Evolutionary conservation across 108 stramenopile species (phyloP), one percentile per base, ranked within the genome.

Genomic region (Nitzschia sp.): DNA sequence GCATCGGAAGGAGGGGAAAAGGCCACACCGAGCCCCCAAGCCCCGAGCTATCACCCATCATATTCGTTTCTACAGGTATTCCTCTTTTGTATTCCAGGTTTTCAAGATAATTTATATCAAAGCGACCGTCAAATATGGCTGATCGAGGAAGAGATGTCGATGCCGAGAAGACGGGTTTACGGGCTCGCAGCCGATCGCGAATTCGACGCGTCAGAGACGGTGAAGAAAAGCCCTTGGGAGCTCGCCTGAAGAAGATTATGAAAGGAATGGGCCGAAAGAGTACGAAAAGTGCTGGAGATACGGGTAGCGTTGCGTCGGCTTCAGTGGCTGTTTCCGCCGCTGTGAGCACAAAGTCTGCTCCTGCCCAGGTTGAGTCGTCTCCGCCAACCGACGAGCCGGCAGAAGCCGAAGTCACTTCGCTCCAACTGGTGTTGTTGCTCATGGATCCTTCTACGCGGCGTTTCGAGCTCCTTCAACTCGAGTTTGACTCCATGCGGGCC

Each of bases 391-490:
- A 25, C 3, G 9, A 29, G 21, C 55, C 13, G 15, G 28, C 4
- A 56, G 60, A 41, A 44, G n/a, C n/a, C 2, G 23, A 41, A 8
- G 6, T 32, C n/a, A 41, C 60, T 17, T 41, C 76, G 5, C 81
- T 90, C 33, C 84, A 89, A 60, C 70, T 94, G 6, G 69, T 94
- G 31, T 68, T 94, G 5, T 83, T 94, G 38, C 63, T 94, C 17
- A 84, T 94, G 88, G 89, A 94, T 41, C 89, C 88, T 13, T 58
- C 50, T 5, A 80, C 88, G 9, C 86, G 86, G 28, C 81, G 85
- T 25, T 94, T 94, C 66, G 92, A 94, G 65, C 62, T 94, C 3
- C 72, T 94, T 32, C 92, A 94, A 65, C 84, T 94, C 21, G 92
- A 94, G 72, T 94, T 94, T 70, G 87, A 93, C 50, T 85, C 87